Percentiles rank a stretch among this genome's conserved stretches.
Evolutionary conservation across 2,329 filamentous ascomycete genomes (phyloP).

Genomic region (Neofusicoccum parvum): DNA sequence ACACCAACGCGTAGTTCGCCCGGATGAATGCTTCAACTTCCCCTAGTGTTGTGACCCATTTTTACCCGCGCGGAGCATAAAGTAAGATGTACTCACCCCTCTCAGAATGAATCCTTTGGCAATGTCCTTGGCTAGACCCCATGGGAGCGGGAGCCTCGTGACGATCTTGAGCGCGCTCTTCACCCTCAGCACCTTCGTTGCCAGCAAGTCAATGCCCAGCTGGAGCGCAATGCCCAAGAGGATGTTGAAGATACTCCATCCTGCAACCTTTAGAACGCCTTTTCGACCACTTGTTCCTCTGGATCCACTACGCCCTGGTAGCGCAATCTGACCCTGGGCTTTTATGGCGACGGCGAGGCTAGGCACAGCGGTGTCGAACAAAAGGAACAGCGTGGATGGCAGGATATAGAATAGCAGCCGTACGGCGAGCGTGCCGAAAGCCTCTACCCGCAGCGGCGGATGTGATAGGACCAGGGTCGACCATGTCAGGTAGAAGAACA

Average conservation of each 20-base stretch:
- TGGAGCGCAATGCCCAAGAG: conserved; percentile 57
- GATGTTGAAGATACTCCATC: conserved; percentile 59
- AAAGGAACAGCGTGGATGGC: conserved; percentile 71
- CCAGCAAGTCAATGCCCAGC: conserved; percentile 55
- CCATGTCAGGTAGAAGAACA: conserved; percentile 93
- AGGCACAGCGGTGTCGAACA: conserved; percentile 72
- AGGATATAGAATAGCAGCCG: conserved; percentile 71
- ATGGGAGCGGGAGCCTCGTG: conserved; percentile 65
- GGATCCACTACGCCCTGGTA: conserved; percentile 47
- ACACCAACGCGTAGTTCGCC: neutral
- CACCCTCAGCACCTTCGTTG: conserved; percentile 56
- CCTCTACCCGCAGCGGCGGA: conserved; percentile 71
- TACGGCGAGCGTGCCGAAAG: conserved; percentile 69
- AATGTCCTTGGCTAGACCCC: conserved; percentile 60
- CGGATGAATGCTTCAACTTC: neutral
- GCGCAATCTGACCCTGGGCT: conserved; percentile 58
- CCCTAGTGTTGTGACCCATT: neutral
- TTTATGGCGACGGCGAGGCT: conserved; percentile 71
- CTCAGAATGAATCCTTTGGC: conserved; percentile 56
- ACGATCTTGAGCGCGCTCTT: conserved; percentile 62
- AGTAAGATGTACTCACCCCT: conserved; percentile 50
- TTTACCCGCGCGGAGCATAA: neutral
- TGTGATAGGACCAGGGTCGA: conserved; percentile 78
- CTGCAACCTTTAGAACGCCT: conserved; percentile 42
- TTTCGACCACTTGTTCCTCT: conserved; percentile 40